Evolutionary conservation across 495 filamentous ascomycete species (phyloP).

Genomic region (Neurospora africana): DNA sequence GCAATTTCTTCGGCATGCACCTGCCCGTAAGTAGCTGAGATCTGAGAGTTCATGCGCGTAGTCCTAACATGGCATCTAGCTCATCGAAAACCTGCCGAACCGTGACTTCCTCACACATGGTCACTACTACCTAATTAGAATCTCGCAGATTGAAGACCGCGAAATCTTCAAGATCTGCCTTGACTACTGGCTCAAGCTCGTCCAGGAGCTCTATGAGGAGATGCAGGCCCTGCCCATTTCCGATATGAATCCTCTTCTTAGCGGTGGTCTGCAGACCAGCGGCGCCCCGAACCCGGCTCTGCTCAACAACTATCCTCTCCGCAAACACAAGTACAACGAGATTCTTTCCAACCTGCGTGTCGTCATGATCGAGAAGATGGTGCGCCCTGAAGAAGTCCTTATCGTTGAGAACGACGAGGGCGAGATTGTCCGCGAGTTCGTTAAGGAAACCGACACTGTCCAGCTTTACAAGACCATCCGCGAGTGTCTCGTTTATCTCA

Average conservation of each 20-base stretch:
- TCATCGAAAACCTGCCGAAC: constrained; percentile 92
- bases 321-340: constrained; percentile 95
- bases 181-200: constrained; percentile 97
- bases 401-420: constrained; percentile 99
- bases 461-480: constrained; percentile 98
- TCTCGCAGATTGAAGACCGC: constrained; percentile 95
- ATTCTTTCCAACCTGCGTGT: constrained; percentile 86
- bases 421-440: constrained; percentile 96
- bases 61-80: constrained; percentile 38
- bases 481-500: constrained; percentile 95
- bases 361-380: constrained; percentile 99
- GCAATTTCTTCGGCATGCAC: constrained; percentile 89
- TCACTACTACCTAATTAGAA: constrained; percentile 95
- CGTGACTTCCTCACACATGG: constrained; percentile 87
- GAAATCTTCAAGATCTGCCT: constrained; percentile 99
- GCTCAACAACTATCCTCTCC: constrained; percentile 75
- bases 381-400: constrained; percentile 93
- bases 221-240: constrained; percentile 91
- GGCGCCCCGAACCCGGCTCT: constrained; percentile 77
- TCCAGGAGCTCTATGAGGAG: constrained; percentile 97
- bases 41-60: background rate
- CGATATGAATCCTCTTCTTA: constrained; percentile 76
- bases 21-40: constrained; percentile 57
- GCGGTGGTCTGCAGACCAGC: constrained; percentile 55
- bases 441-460: constrained; percentile 98